Percentiles rank a stretch among this genome's conserved stretches.
Evolutionary conservation across 306 rosid genomes (phyloP).

Genomic region (Spatholobus suberectus): DNA sequence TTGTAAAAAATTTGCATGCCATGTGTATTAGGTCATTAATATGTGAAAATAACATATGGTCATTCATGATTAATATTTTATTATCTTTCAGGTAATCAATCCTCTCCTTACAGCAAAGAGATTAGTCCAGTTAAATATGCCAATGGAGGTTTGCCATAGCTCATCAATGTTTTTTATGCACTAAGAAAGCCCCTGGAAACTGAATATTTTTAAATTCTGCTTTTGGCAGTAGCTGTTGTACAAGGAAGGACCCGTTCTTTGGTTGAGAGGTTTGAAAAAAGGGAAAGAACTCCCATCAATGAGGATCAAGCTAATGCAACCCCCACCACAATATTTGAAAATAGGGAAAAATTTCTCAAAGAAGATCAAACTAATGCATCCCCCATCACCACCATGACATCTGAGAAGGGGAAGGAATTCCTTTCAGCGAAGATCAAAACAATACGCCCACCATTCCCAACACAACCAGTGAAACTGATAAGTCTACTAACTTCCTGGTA

Average conservation of each 20-base stretch:
- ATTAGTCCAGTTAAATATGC: constrained; percentile 63
- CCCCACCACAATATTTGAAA: constrained; percentile 20
- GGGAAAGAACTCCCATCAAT: constrained; percentile 49
- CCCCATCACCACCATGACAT: background rate
- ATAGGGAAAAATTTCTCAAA: constrained; percentile 44
- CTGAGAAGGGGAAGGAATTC: constrained; percentile 10
- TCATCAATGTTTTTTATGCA: constrained; percentile 22
- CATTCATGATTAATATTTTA: background rate
- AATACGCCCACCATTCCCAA: constrained; percentile 4
- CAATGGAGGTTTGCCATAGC: constrained; percentile 70
- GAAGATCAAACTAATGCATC: constrained; percentile 38
- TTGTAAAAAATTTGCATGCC: background rate
- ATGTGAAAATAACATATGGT: background rate
- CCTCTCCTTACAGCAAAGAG: constrained; percentile 49
- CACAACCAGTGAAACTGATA: constrained; percentile 11
- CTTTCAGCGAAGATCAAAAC: constrained; percentile 15
- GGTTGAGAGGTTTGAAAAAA: constrained; percentile 86
- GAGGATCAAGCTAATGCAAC: constrained; percentile 54
- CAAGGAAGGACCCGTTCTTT: constrained; percentile 83
- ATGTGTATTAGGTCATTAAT: background rate
- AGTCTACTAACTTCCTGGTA: constrained; percentile 48
- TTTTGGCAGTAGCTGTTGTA: constrained; percentile 69
- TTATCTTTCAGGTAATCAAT: constrained; percentile 57
- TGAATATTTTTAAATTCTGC: constrained; percentile 37
- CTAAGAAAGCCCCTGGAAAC: constrained; percentile 22